phyloP scores from a whole-genome alignment of 345 rosid species.

The Atalantia buxifolia region DNA sequence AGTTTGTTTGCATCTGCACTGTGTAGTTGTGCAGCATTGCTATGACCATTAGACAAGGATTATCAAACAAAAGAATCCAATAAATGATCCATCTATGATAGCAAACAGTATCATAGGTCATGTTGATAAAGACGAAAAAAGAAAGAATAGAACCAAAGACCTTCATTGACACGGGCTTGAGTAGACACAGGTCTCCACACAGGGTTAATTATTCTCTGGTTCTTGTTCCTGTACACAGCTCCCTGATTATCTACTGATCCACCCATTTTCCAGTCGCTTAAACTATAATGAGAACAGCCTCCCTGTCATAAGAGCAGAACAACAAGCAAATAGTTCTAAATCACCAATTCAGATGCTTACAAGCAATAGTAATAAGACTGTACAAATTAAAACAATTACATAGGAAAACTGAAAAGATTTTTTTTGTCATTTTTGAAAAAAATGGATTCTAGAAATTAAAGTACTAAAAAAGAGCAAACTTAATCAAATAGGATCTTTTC shows the following conservation, averaged over 20 bases:
- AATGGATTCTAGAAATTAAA: not conserved
- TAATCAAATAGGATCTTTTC: not conserved
- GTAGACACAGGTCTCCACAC: conserved; percentile 61
- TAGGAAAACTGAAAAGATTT: not conserved
- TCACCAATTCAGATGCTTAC: not conserved
- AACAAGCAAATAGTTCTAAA: not conserved
- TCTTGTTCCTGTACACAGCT: conserved; percentile 31
- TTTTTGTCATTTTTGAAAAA: not conserved
- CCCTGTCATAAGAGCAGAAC: conserved; percentile 24
- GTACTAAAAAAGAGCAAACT: not conserved
- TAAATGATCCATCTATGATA: not conserved
- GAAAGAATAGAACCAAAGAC: conserved; percentile 26
- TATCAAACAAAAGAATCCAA: not conserved
- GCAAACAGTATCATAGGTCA: not conserved
- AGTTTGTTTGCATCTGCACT: not conserved
- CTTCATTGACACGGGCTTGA: conserved; percentile 43
- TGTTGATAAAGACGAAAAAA: not conserved
- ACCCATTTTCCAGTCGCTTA: conserved; percentile 32
- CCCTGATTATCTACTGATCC: conserved; percentile 21
- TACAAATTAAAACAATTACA: not conserved
- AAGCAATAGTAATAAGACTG: not conserved
- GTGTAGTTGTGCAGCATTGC: not conserved
- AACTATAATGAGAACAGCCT: conserved; percentile 18
- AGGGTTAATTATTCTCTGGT: conserved; percentile 30
- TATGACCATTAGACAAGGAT: not conserved